Base-by-base conservation (phyloP, 2,329 filamentous ascomycete genomes). In the Hawksworthiomyces lignivorus region DNA sequence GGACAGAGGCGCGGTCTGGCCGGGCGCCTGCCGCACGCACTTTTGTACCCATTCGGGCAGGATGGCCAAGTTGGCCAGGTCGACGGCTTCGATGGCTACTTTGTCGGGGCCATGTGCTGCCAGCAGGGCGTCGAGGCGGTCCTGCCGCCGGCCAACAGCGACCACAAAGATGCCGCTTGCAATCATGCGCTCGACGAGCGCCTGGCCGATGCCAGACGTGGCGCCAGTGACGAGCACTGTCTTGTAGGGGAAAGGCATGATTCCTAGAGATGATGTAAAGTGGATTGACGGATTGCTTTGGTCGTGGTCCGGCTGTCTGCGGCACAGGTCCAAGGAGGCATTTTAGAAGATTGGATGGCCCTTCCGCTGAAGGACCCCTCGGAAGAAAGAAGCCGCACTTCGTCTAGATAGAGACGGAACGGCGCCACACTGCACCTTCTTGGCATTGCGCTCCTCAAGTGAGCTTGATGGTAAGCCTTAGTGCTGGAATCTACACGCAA, bases 161-260 rank as follows among this genome's bases (percentile, higher is more conserved):
- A 76, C 71, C 24, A 80, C 72, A 48, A 70, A 69, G 39, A 68
- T 59, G 35, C 69, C 72, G 41, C 64, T 58, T 7, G 62, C 50
- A 30, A 77, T 47, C 43, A 62, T 52, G 37, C 54, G 56, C 44
- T 60, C 56, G 15, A 70, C 65, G 41, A 77, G 59, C 3, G 65
- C 69, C 31, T 52, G 54, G 39, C 73, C 73, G 43, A 77, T 77
- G 33, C 73, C 73, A 3, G 69, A 64, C 0, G 73, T 75, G 12
- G 72, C 71, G 12, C 73, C 72, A 26, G 78, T 60, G 35, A 80
- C 52, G 42, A 80, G 68, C 22, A 75, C 63, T 29, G 68, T 69
- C 38, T 73, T 74, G 56, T 77, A 77, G 7, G 62, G 64, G 55
- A 76, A 77, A 6, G 64, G 47, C 72, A 76, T 76, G 4, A 2